phyloP scores from a whole-genome alignment of 2,329 filamentous ascomycete genomes.

The Leptosphaerulina australis region DNA sequence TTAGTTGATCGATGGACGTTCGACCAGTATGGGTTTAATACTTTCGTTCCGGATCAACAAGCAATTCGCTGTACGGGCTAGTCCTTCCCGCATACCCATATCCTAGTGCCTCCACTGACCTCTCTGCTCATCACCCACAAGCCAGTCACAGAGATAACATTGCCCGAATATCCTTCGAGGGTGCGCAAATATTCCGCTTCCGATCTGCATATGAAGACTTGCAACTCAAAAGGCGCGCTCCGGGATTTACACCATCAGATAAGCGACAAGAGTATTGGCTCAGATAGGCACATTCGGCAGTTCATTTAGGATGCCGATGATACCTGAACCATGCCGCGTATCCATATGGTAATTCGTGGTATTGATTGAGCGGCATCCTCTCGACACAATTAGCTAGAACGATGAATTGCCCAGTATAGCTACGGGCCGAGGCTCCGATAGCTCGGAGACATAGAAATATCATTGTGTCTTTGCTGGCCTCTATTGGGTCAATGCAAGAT shows the following conservation, averaged over 20 bases:
- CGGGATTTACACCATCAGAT: background rate
- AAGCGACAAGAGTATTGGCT: background rate
- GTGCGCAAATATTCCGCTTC: too few species aligned
- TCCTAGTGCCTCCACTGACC: background rate
- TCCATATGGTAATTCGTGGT: background rate
- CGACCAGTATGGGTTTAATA: too few species aligned
- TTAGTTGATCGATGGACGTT: too few species aligned
- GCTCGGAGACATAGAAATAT: background rate
- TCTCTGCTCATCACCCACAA: slow-evolving; percentile 3
- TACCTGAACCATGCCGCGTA: background rate
- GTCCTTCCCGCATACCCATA: slow-evolving; percentile 1
- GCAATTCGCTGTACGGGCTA: too few species aligned
- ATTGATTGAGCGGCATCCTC: slow-evolving; percentile 1
- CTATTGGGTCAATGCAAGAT: too few species aligned
- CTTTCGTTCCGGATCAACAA: too few species aligned
- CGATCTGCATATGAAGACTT: too few species aligned
- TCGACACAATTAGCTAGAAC: background rate
- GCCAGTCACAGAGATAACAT: background rate
- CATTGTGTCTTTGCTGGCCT: background rate
- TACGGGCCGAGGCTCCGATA: background rate
- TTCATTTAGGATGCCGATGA: background rate
- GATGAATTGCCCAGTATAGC: background rate
- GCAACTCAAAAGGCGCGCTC: background rate
- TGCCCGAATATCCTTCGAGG: too few species aligned
- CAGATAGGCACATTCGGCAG: background rate